A percentile compares a stretch with the other conserved stretches of the same genome.
These are phyloP conservation scores for Torulaspora delbrueckii DNA, from an alignment of 805 yeast genomes.

Conservation along the genomic window DNA sequence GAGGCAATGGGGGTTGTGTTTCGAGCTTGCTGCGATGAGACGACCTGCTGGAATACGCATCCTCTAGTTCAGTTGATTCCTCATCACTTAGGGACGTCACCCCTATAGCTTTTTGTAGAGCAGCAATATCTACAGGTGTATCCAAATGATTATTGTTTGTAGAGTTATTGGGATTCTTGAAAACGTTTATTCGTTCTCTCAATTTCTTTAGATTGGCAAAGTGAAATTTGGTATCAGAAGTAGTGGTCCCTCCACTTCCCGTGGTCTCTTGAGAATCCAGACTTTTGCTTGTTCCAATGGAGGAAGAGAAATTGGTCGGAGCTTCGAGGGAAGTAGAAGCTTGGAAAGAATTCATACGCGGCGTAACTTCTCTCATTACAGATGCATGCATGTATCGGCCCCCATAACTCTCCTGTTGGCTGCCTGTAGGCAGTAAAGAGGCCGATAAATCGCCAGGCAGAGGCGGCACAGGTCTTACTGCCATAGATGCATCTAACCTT, in stretches of 20 bases:
- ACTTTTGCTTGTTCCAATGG: conserved; percentile 25
- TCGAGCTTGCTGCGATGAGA: conserved; percentile 7
- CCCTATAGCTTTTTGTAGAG: conserved; percentile 37
- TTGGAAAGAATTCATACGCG: conserved; percentile 10
- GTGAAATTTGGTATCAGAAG: conserved; percentile 33
- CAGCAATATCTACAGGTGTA: conserved; percentile 32
- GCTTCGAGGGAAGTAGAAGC: conserved; percentile 3
- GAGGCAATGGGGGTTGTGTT: conserved; percentile 26
- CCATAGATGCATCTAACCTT: conserved; percentile 27
- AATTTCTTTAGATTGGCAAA: conserved; percentile 35
- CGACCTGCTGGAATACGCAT: conserved; percentile 3
- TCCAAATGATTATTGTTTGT: conserved; percentile 11
- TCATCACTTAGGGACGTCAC: conserved; percentile 21
- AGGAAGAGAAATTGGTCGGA: conserved; percentile 20
- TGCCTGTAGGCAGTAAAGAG: neutral
- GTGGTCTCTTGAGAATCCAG: conserved; percentile 21
- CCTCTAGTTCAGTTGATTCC: neutral
- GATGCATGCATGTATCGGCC: conserved; percentile 28
- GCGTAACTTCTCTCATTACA: conserved; percentile 27
- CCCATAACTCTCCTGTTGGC: neutral
- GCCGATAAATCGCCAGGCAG: conserved; percentile 23
- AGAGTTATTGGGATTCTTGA: conserved; percentile 30
- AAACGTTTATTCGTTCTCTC: conserved; percentile 34
- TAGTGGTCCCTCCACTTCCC: conserved; percentile 23
- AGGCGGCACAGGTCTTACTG: conserved; percentile 32